Conservation (phyloP, 371 early-diverging fungal species). For the Encephalitozoon hellem region DNA sequence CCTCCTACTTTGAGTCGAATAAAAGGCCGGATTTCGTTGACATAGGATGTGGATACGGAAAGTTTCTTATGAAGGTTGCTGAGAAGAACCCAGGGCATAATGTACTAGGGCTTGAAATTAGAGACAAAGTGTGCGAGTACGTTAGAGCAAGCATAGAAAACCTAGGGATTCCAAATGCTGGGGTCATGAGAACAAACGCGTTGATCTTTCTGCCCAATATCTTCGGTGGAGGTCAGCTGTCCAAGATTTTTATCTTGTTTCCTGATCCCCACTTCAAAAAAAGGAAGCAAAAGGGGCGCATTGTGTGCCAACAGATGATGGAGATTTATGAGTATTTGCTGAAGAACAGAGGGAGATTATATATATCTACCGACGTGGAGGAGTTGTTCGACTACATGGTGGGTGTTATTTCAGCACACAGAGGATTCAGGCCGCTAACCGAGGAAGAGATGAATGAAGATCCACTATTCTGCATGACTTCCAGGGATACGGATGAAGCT, state of each 20-base stretch:
- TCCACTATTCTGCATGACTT: conserved; percentile 16
- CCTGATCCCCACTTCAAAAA: conserved; percentile 99
- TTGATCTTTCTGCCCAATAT: conserved; percentile 97
- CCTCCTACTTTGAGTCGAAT: conserved; percentile 69
- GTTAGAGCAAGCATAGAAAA: conserved; percentile 63
- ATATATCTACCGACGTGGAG: conserved; percentile 61
- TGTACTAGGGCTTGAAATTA: conserved; percentile 96
- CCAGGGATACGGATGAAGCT: conserved; percentile 51
- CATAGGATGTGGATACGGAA: conserved; percentile 98
- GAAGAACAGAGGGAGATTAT: conserved; percentile 50
- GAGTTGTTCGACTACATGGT: conserved; percentile 54
- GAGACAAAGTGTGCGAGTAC: conserved; percentile 85
- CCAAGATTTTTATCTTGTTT: conserved; percentile 88
- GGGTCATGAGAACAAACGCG: conserved; percentile 89
- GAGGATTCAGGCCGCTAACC: background rate
- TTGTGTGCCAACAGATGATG: conserved; percentile 67
- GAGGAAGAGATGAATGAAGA: background rate
- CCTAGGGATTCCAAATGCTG: conserved; percentile 70
- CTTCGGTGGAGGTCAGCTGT: conserved; percentile 77
- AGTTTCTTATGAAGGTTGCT: conserved; percentile 73
- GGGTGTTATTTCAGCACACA: conserved; percentile 13
- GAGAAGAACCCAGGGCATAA: conserved; percentile 75
- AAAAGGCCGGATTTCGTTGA: conserved; percentile 78
- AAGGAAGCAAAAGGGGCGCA: conserved; percentile 93
- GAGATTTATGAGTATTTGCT: conserved; percentile 53